Evolutionary conservation across 1,284 basidiomycete species (phyloP).

Genomic region (Austroboletus sp.): DNA sequence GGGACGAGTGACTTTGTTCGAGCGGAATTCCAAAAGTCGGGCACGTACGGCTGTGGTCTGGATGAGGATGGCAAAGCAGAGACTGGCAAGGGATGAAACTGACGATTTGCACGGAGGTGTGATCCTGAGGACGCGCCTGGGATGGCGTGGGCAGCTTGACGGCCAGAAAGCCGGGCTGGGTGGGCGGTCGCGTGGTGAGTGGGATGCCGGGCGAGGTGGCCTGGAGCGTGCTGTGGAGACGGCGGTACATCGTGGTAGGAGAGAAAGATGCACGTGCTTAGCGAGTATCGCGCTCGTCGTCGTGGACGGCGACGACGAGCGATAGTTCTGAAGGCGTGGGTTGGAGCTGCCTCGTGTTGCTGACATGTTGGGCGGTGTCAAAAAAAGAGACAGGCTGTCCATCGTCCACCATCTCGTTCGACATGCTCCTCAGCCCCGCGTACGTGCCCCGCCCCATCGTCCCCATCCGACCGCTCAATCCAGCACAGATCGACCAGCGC

Average conservation of each 20-base stretch:
- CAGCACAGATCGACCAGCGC: constrained; percentile 54
- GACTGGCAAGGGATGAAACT: constrained; percentile 25
- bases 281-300: constrained; percentile 5
- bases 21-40: constrained; percentile 66
- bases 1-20: constrained; percentile 31
- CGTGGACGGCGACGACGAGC: not conserved
- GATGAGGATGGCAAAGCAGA: not conserved
- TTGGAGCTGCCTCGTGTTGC: constrained; percentile 27
- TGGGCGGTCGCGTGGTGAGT: constrained; percentile 18
- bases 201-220: constrained; percentile 38
- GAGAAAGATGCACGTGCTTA: not conserved
- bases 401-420: constrained; percentile 24
- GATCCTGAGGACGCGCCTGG: constrained; percentile 35
- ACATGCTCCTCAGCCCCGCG: constrained; percentile 74
- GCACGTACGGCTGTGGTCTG: constrained; percentile 55
- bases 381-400: constrained; percentile 11
- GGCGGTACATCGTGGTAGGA: too few species aligned
- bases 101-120: constrained; percentile 53
- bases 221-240: constrained; percentile 15
- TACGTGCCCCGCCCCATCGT: constrained; percentile 40
- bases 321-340: too few species aligned
- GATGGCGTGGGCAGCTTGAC: constrained; percentile 54
- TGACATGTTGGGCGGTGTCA: constrained; percentile 12
- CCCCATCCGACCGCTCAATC: constrained; percentile 22
- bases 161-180: constrained; percentile 36